These are phyloP conservation scores for Penicillium egyptiacum DNA, from an alignment of 495 filamentous ascomycete genomes.

Conservation along the genomic window DNA sequence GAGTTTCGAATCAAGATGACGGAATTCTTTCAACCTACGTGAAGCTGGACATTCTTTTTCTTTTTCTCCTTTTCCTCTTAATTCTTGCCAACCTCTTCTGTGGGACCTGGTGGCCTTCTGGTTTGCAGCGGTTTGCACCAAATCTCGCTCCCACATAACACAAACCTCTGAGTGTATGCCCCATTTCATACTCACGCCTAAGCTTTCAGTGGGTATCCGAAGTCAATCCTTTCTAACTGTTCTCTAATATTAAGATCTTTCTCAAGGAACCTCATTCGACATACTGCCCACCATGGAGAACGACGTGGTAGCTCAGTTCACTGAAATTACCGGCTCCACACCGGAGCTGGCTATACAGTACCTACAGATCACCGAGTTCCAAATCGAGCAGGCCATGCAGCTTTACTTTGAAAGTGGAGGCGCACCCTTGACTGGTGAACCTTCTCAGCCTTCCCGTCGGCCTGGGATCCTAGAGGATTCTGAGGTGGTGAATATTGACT, in stretches of 20 bases:
- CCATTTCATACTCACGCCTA: conserved; percentile 11
- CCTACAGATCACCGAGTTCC: conserved; percentile 75
- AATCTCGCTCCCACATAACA: conserved; percentile 20
- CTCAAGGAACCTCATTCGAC: conserved; percentile 25
- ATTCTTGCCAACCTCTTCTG: background rate
- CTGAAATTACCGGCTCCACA: conserved; percentile 63
- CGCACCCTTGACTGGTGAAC: conserved; percentile 47
- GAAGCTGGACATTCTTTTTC: background rate
- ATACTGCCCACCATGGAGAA: conserved; percentile 61
- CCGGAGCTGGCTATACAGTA: conserved; percentile 71
- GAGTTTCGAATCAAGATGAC: conserved; percentile 1
- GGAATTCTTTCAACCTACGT: background rate
- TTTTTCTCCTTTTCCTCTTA: conserved; percentile 1
- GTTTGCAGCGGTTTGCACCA: conserved; percentile 46
- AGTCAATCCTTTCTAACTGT: conserved; percentile 23
- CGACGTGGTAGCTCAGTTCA: conserved; percentile 51
- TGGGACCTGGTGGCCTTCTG: conserved; percentile 6
- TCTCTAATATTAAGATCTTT: conserved; percentile 45
- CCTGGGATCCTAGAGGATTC: conserved; percentile 49
- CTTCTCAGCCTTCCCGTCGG: conserved; percentile 28
- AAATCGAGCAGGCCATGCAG: conserved; percentile 81
- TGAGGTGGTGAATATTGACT: conserved; percentile 71
- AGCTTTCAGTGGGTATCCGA: conserved; percentile 20
- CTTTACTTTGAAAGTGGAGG: conserved; percentile 84
- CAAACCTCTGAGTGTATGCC: conserved; percentile 10